Base-by-base conservation (phyloP, 1,284 basidiomycete species). In the Mycocalia duriaeana region DNA sequence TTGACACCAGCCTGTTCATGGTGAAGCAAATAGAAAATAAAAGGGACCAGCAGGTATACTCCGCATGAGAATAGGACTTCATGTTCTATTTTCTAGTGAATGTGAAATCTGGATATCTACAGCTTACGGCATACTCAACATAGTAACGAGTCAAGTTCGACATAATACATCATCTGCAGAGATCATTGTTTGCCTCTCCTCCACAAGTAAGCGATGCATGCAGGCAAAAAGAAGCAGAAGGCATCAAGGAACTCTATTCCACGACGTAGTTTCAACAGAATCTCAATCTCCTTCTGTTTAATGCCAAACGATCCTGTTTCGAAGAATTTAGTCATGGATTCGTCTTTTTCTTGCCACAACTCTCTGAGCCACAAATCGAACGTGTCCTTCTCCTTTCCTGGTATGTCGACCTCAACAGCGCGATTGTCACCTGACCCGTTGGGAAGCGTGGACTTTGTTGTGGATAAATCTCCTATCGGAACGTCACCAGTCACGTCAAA, bases 1-100 rank as follows among this genome's bases (percentile, higher is more conserved):
- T 97, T 56, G 94, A 98, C 69, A 85, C 90, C n/a, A 91, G 86
- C 58, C 68, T 94, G 44, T 91, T 80, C 70, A 79, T 95, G 69
- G 84, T 97, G 53, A 83, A 83, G 61, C 81, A 84, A 63, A 79
- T 98, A 48, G 87, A 94, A 65, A 67, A 75, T 50, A 78, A 71
- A 57, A 62, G 73, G 45, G 60, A 64, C 50, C 64, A 67, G 48
- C 31, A 38, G 24, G 20, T 45, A n/a, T 37, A 14, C 19, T 20
- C 37, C 18, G 37, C 9, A 13, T 39, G 37, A 20, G 8, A 46
- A 4, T n/a, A n/a, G n/a, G n/a, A n/a, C n/a, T n/a, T n/a, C n/a
- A n/a, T n/a, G n/a, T n/a, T n/a, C n/a, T n/a, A n/a, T n/a, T n/a
- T n/a, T n/a, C n/a, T n/a, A n/a, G n/a, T n/a, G n/a, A n/a, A n/a